phyloP scores from a whole-genome alignment of 2,329 filamentous ascomycete species.

The Cercospora brassicicola region DNA sequence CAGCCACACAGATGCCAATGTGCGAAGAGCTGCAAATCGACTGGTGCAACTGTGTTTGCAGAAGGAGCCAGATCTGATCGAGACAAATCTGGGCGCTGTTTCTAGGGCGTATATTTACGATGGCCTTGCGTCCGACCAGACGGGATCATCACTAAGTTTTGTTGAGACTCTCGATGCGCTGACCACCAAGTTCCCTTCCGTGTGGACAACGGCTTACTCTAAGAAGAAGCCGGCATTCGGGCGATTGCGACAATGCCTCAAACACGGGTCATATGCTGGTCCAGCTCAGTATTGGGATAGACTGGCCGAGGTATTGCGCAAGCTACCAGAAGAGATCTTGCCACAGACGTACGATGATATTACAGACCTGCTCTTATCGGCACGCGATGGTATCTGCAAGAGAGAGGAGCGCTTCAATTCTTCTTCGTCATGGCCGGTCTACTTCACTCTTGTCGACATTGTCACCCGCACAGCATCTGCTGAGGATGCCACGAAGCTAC shows the following conservation, averaged over 20 bases:
- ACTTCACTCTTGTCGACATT: slow-evolving; percentile 62
- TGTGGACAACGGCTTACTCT: slow-evolving; percentile 70
- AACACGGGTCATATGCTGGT: slow-evolving; percentile 81
- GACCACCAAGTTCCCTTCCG: slow-evolving; percentile 62
- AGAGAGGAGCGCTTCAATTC: slow-evolving; percentile 74
- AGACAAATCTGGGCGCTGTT: slow-evolving; percentile 54
- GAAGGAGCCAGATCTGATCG: slow-evolving; percentile 46
- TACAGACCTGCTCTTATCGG: slow-evolving; percentile 62
- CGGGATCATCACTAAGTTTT: slow-evolving; percentile 71
- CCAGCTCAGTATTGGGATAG: slow-evolving; percentile 70
- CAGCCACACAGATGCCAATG: slow-evolving; percentile 56
- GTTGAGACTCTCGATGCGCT: slow-evolving; percentile 66
- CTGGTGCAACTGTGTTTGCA: slow-evolving; percentile 54
- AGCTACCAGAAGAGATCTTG: slow-evolving; percentile 59
- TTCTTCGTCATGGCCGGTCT: slow-evolving; percentile 70
- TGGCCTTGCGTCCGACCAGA: slow-evolving; percentile 70
- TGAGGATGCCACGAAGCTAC: slow-evolving; percentile 50
- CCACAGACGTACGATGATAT: slow-evolving; percentile 55
- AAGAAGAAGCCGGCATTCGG: slow-evolving; percentile 58
- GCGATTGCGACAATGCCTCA: slow-evolving; percentile 69
- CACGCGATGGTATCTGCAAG: slow-evolving; percentile 69
- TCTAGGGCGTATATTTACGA: slow-evolving; percentile 72
- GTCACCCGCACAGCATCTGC: slow-evolving; percentile 35
- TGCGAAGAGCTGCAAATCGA: slow-evolving; percentile 59
- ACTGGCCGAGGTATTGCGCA: slow-evolving; percentile 61